Evolutionary conservation across 306 rosid genomes (phyloP).

Genomic region (Calophaca sinica): DNA sequence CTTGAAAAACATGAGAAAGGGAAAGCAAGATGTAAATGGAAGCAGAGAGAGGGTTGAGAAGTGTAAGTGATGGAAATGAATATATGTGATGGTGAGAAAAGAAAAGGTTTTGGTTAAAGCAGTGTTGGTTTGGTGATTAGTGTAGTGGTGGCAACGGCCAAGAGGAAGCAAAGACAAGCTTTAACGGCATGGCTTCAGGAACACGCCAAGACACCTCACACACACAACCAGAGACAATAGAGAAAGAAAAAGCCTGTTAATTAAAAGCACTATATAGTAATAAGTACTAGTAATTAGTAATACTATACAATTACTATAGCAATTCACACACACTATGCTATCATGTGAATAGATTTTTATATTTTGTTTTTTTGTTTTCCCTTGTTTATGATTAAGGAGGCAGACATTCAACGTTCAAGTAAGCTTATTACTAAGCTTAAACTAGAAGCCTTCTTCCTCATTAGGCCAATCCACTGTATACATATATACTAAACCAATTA

Average conservation of each 20-base stretch:
- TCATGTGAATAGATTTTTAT: constrained; percentile 22
- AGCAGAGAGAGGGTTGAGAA: not conserved
- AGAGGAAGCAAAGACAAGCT: constrained; percentile 49
- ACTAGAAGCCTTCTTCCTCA: constrained; percentile 45
- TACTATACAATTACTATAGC: not conserved
- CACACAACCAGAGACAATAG: constrained; percentile 5
- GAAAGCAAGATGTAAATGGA: constrained; percentile 32
- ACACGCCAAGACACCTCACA: constrained; percentile 47
- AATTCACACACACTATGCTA: constrained; percentile 28
- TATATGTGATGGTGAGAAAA: constrained; percentile 35
- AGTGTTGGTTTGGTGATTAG: not conserved
- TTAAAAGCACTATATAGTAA: constrained; percentile 1
- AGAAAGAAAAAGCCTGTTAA: constrained; percentile 22
- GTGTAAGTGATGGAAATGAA: constrained; percentile 30
- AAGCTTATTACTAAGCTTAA: constrained; percentile 30
- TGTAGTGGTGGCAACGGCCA: constrained; percentile 38
- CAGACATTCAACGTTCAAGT: constrained; percentile 50
- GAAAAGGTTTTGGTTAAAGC: constrained; percentile 41
- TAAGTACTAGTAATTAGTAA: not conserved
- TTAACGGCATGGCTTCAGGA: constrained; percentile 71
- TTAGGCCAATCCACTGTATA: constrained; percentile 23
- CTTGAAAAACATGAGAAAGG: constrained; percentile 35
- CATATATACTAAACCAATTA: not conserved
- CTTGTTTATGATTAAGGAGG: constrained; percentile 51
- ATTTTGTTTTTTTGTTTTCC: not conserved